Evolutionary conservation across 345 rosid genomes (phyloP).

Genomic region (Arabidopsis suecica): DNA sequence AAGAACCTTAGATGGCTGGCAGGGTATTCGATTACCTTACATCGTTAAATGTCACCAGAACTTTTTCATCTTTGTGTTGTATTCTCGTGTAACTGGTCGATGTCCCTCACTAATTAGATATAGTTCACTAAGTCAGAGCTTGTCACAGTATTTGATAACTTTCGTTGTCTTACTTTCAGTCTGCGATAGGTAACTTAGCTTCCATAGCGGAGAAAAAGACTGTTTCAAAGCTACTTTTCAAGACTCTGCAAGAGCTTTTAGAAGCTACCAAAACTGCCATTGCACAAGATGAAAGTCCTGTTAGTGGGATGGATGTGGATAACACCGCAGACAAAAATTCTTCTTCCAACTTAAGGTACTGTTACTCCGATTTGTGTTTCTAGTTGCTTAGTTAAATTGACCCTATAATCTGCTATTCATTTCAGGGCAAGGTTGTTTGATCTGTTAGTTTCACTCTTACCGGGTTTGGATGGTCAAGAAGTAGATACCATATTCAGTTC

Average conservation of each 20-base stretch:
- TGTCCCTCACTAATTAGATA: slow-evolving; percentile 15
- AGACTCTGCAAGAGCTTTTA: slow-evolving; percentile 76
- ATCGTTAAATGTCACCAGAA: background rate
- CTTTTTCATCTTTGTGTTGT: slow-evolving; percentile 9
- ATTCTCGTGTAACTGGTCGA: slow-evolving; percentile 7
- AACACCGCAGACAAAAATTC: slow-evolving; percentile 53
- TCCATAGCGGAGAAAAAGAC: slow-evolving; percentile 75
- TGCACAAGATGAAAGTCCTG: slow-evolving; percentile 54
- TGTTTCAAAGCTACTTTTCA: slow-evolving; percentile 56
- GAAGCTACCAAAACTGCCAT: slow-evolving; percentile 63
- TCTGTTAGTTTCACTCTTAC: slow-evolving; percentile 79
- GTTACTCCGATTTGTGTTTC: background rate
- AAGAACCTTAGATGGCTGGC: slow-evolving; percentile 16
- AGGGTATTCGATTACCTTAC: slow-evolving; percentile 2
- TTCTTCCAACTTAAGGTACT: slow-evolving; percentile 60
- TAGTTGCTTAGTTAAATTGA: slow-evolving; percentile 21
- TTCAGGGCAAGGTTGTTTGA: slow-evolving; percentile 84
- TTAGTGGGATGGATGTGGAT: slow-evolving; percentile 62
- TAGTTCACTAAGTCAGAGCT: background rate
- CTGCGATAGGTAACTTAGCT: slow-evolving; percentile 74
- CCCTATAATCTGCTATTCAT: slow-evolving; percentile 28
- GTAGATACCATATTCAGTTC: slow-evolving; percentile 64
- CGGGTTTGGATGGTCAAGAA: slow-evolving; percentile 67
- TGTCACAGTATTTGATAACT: slow-evolving; percentile 22
- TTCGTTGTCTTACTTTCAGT: slow-evolving; percentile 54